These are phyloP conservation scores for Chamaecyparis obtusa DNA, from an alignment of 75 land plant species.

Conservation along the genomic window DNA sequence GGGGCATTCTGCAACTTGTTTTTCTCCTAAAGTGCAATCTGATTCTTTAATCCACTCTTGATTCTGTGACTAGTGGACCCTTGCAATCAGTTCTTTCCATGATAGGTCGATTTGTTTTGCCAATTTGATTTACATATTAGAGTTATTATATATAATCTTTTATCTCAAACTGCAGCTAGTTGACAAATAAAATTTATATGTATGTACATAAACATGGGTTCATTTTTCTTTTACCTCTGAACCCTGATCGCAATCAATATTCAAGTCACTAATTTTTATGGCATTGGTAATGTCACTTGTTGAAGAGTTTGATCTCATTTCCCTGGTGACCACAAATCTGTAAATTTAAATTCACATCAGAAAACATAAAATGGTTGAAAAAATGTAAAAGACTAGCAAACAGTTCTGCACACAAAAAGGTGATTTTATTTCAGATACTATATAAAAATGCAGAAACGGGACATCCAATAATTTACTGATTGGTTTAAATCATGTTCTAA, in stretches of 20 bases:
- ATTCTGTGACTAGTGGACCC: background rate
- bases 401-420: conserved; percentile 3
- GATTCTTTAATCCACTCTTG: background rate
- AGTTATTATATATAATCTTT: background rate
- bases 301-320: background rate
- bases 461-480: background rate
- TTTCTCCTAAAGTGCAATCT: conserved; percentile 1
- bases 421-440: background rate
- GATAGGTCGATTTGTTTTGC: background rate
- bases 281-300: background rate
- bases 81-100: background rate
- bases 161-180: background rate
- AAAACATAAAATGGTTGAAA: background rate
- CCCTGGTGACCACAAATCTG: background rate
- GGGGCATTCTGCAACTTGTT: background rate
- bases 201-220: background rate
- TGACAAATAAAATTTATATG: background rate
- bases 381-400: background rate
- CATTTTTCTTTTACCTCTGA: conserved; percentile 1
- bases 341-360: background rate
- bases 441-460: background rate
- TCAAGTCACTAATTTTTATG: conserved; percentile 4
- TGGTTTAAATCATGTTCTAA: background rate
- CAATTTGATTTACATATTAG: background rate
- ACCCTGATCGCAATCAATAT: background rate